Evolutionary conservation across 306 rosid species (phyloP), one percentile per base, ranked within the genome.

Genomic region (Cicer judaicum): DNA sequence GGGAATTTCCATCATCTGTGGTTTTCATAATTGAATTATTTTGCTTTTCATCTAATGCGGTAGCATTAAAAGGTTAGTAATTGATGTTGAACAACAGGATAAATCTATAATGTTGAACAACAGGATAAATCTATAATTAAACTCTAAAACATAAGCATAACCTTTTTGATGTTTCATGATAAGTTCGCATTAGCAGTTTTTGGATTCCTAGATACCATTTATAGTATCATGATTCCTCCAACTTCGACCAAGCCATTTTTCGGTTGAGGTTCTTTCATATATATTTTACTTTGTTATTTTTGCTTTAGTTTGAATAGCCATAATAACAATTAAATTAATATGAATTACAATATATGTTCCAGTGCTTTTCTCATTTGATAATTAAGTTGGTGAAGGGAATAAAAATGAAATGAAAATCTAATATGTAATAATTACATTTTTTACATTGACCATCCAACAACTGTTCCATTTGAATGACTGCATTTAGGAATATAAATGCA

Each of bases 1-100:
- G 99, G 99, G 96, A 92, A 78, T 94, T 87, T 78, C 96, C 93
- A 43, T 85, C 99, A 59, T 84, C 92, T 15, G 88, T 85, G 86
- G 85, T 87, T 79, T 83, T 85, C 86, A 89, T 94, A 64, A 82
- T 82, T 75, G 97, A 94, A 73, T 70, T 88, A 60, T 92, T 90
- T 85, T 90, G 92, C 79, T 82, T 90, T 77, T 92, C 99, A 59
- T 86, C 96, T 73, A 90, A 88, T 85, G 82, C 84, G 24, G 90
- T 88, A 72, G 93, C 97, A 82, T 78, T 94, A 66, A 87, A 89
- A 87, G 97, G 96, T 89, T 11, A 81, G 88, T 74, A 18, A 46
- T 71, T 60, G 19, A 65, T 53, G 10, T 64, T 19, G 18, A 72
- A 34, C 54, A 64, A 39, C 43, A 41, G 49, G 5, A 24, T 57